Conservation (phyloP, 2,329 filamentous ascomycete species). For the Drechmeria coniospora region DNA sequence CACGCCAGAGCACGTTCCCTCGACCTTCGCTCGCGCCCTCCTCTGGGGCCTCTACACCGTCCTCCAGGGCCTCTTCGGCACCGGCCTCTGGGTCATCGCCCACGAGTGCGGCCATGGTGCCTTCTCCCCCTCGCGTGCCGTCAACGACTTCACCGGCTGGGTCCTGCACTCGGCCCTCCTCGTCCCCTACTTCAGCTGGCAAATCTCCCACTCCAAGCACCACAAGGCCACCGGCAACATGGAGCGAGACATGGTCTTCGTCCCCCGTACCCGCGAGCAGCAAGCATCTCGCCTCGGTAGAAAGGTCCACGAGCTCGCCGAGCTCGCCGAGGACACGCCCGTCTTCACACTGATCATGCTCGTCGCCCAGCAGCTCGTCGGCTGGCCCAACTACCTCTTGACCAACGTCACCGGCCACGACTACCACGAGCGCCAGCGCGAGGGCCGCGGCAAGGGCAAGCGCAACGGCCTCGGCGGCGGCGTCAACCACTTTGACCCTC, state of each 20-base stretch:
- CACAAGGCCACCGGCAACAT: constrained; percentile 98
- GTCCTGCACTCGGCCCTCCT: constrained; percentile 75
- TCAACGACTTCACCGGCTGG: constrained; percentile 92
- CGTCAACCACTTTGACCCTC: constrained; percentile 90
- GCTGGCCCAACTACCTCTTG: constrained; percentile 85
- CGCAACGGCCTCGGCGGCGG: constrained; percentile 62
- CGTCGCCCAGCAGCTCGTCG: constrained; percentile 71
- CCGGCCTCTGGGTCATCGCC: constrained; percentile 88
- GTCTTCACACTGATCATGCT: constrained; percentile 62
- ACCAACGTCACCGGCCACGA: constrained; percentile 95
- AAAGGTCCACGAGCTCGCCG: constrained; percentile 64
- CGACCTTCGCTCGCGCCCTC: constrained; percentile 45
- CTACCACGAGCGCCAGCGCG: constrained; percentile 75
- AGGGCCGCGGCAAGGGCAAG: constrained; percentile 91
- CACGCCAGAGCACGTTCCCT: constrained; percentile 70
- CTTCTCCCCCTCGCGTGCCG: constrained; percentile 78
- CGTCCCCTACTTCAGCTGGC: constrained; percentile 98
- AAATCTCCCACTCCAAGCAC: constrained; percentile 97
- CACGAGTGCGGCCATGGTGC: constrained; percentile 97
- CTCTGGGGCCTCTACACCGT: constrained; percentile 56
- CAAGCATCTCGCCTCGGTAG: constrained; percentile 63
- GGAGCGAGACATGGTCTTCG: constrained; percentile 97
- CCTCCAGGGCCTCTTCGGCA: constrained; percentile 82
- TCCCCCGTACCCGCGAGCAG: constrained; percentile 79
- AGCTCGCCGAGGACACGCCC: constrained; percentile 90